A percentile compares a stretch with the other conserved stretches of the same genome.
Evolutionary conservation across 768 basidiomycete species (phyloP).

Genomic region (Nevesoporus exiguus): DNA sequence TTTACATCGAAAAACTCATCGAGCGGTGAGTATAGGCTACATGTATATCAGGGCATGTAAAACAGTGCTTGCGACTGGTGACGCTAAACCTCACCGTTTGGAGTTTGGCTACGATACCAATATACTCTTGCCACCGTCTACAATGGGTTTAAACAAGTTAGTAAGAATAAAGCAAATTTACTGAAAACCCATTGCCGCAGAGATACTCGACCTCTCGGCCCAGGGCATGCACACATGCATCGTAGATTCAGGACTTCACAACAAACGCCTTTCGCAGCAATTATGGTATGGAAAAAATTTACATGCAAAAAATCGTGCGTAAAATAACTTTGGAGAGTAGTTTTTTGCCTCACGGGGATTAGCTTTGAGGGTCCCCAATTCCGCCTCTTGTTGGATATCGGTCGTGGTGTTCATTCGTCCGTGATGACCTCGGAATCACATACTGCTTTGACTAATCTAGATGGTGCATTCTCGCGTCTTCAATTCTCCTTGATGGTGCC

Average conservation of each 20-base stretch:
- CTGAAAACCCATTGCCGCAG: slow-evolving; percentile 17
- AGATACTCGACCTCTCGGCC: slow-evolving; percentile 31
- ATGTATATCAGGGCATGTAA: neutral
- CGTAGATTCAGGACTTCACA: slow-evolving; percentile 38
- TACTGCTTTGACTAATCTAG: neutral
- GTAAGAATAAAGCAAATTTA: neutral
- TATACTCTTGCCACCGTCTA: slow-evolving; percentile 37
- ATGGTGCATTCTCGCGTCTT: neutral
- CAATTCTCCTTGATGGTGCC: neutral
- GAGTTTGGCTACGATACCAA: slow-evolving; percentile 44
- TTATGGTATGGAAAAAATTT: slow-evolving; percentile 44
- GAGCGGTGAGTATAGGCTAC: slow-evolving; percentile 32
- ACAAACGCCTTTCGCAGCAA: slow-evolving; percentile 43
- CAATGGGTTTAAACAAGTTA: slow-evolving; percentile 37
- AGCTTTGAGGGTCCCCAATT: slow-evolving; percentile 37
- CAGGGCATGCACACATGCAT: slow-evolving; percentile 23
- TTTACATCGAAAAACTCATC: slow-evolving; percentile 39
- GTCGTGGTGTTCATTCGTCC: neutral
- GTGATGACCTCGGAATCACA: too few relatives aligned
- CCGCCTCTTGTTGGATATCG: slow-evolving; percentile 41
- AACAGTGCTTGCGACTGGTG: slow-evolving; percentile 22
- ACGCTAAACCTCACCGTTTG: slow-evolving; percentile 34
- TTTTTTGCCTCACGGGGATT: slow-evolving; percentile 1
- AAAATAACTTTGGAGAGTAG: neutral
- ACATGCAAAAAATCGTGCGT: slow-evolving; percentile 35